Base-by-base conservation (phyloP, 2,329 filamentous ascomycete species). In the Coleophoma crateriformis region DNA sequence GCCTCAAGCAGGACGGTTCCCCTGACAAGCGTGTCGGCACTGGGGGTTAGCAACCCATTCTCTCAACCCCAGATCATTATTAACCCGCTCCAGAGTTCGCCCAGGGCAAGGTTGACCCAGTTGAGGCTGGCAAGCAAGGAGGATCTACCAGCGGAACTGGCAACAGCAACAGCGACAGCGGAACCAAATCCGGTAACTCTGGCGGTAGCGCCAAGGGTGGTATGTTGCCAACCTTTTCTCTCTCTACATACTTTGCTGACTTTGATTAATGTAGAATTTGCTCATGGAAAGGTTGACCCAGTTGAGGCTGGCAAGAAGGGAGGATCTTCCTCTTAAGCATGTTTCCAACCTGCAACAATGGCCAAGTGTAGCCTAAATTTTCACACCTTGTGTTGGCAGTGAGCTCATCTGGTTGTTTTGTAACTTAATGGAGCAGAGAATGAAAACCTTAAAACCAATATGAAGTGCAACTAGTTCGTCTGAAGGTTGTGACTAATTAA, bases 11-110 rank as follows among this genome's bases (percentile, higher is more conserved):
- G 58, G 69, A 72, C 55, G 68, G 69, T 46, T 64, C 67, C 46
- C 67, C 67, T 47, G 69, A 71, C 54, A 61, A 67, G 58, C 65
- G 69, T 50, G 67, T 71, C 45, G 64, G 64, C 47, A 71, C 68
- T 49, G 68, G 68, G 47, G 41, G 49, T 59, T 50, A 10, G 33
- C 43, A 4, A 35, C 27, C 33, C 20, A 19, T 34, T 12, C 6
- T 14, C 22, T 35, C 4, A 45, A 12, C 33, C n/a, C 33, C 20
- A 39, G 4, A 39, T 10, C 22, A 22, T 4, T 15, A 39, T 15
- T 43, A 40, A 20, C 15, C 34, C 12, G 22, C 3, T 38, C 5
- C 33, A 56, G 63, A 69, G 56, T 71, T 71, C 48, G 68, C 68
- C 47, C 63, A 67, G 15, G 68, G 68, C 52, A 67, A 70, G 51